These are phyloP conservation scores for Eimeria necatrix DNA, from an alignment of 169 alveolate species.

Conservation along the genomic window DNA sequence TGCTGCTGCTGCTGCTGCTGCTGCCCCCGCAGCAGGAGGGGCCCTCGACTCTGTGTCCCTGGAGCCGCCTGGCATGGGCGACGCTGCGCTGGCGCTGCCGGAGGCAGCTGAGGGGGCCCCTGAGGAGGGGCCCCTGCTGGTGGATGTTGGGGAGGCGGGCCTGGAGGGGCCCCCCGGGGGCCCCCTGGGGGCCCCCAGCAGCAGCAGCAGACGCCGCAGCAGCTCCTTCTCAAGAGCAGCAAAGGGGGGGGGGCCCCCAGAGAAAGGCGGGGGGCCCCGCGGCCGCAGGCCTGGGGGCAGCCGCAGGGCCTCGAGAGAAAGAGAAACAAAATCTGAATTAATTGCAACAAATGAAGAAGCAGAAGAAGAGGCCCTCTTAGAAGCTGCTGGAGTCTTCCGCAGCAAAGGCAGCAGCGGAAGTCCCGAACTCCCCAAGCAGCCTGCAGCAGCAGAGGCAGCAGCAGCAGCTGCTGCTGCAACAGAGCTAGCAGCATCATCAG, in stretches of 20 bases:
- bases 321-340: not conserved
- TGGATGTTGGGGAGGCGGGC: not conserved
- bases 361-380: not conserved
- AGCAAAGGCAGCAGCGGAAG: too few species aligned
- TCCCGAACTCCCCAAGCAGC: too few species aligned
- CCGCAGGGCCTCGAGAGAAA: conserved; percentile 46
- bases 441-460: too few species aligned
- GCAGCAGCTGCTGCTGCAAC: too few species aligned
- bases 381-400: too few species aligned
- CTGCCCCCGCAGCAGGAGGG: too few species aligned
- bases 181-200: conserved; percentile 21
- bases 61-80: too few species aligned
- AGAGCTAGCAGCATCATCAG: too few species aligned
- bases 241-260: conserved; percentile 3
- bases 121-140: not conserved
- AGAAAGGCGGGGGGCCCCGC: not conserved
- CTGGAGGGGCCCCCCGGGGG: conserved; percentile 14
- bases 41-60: too few species aligned
- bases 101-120: not conserved
- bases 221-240: not conserved
- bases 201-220: not conserved
- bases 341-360: not conserved
- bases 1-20: too few species aligned
- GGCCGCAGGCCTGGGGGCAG: not conserved
- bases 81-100: not conserved